Conservation (phyloP, 176 grass and related monocot species). For the Echinochloa phyllopogon region DNA sequence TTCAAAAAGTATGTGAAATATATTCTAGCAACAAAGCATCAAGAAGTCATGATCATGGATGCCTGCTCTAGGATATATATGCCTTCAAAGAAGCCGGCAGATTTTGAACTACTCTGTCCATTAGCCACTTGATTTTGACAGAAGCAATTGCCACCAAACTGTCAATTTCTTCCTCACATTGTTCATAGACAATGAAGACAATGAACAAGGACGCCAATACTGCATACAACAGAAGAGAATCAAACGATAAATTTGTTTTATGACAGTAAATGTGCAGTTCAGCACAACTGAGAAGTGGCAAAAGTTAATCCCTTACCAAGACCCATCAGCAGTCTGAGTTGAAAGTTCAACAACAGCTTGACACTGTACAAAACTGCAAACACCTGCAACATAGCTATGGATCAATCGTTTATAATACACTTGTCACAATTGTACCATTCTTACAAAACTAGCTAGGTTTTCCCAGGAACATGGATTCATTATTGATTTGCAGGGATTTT, state of each 20-base stretch:
- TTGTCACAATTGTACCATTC: constrained; percentile 4
- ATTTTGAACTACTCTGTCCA: constrained; percentile 40
- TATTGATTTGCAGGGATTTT: constrained; percentile 11
- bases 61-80: constrained; percentile 38
- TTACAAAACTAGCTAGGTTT: neutral
- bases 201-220: constrained; percentile 73
- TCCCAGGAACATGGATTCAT: neutral
- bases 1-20: constrained; percentile 27
- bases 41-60: constrained; percentile 31
- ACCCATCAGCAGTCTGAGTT: constrained; percentile 61
- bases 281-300: constrained; percentile 12
- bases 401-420: constrained; percentile 36
- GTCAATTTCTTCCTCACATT: constrained; percentile 86
- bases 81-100: constrained; percentile 47
- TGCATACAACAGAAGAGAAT: constrained; percentile 41
- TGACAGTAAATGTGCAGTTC: constrained; percentile 15
- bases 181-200: constrained; percentile 95
- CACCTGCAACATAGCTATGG: constrained; percentile 53
- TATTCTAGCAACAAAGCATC: constrained; percentile 22
- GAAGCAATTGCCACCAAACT: constrained; percentile 49
- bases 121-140: constrained; percentile 52
- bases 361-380: constrained; percentile 64
- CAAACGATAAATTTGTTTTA: constrained; percentile 24
- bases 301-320: constrained; percentile 63
- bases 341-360: constrained; percentile 71